Conservation (phyloP, 176 grass and related monocot genomes). For the Melocanna baccifera region DNA sequence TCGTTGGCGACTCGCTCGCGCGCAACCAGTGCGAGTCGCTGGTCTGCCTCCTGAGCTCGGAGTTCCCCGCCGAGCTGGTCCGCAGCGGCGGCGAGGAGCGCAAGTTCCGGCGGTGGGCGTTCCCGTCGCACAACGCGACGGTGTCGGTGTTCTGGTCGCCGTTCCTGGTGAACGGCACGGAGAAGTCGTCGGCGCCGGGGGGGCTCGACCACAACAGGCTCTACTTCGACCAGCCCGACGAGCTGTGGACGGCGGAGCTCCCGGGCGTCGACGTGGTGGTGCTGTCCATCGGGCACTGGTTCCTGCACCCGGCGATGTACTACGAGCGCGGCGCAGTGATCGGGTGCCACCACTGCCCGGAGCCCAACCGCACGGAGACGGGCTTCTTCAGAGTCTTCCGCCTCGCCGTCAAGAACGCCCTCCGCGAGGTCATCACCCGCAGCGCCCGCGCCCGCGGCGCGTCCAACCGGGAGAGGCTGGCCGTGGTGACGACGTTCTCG, state of each 20-base stretch:
- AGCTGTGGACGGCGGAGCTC: conserved; percentile 60
- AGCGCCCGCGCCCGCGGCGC: not conserved
- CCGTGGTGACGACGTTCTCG: conserved; percentile 73
- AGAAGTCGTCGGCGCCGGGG: conserved; percentile 29
- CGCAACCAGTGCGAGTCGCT: conserved; percentile 74
- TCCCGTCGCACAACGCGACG: conserved; percentile 52
- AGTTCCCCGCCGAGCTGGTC: conserved; percentile 38
- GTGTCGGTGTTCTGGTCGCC: conserved; percentile 83
- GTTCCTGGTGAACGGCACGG: conserved; percentile 79
- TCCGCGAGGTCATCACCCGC: conserved; percentile 42
- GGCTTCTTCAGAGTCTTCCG: conserved; percentile 76
- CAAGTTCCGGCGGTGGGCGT: conserved; percentile 77
- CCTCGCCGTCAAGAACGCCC: conserved; percentile 58
- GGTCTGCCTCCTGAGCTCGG: conserved; percentile 55
- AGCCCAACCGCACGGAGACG: conserved; percentile 62
- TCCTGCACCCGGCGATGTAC: conserved; percentile 73
- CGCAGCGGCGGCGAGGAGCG: conserved; percentile 48
- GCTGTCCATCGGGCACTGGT: conserved; percentile 86
- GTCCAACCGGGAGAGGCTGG: conserved; percentile 36
- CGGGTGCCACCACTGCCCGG: conserved; percentile 86
- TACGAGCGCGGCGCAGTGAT: conserved; percentile 54
- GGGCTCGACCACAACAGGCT: conserved; percentile 55
- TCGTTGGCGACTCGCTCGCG: conserved; percentile 72
- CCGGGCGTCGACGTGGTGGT: conserved; percentile 54
- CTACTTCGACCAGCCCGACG: conserved; percentile 56